A percentile compares a stretch with the other conserved stretches of the same genome.
phyloP scores from a whole-genome alignment of 208 protist species.

The Trypanosoma rangeli region DNA sequence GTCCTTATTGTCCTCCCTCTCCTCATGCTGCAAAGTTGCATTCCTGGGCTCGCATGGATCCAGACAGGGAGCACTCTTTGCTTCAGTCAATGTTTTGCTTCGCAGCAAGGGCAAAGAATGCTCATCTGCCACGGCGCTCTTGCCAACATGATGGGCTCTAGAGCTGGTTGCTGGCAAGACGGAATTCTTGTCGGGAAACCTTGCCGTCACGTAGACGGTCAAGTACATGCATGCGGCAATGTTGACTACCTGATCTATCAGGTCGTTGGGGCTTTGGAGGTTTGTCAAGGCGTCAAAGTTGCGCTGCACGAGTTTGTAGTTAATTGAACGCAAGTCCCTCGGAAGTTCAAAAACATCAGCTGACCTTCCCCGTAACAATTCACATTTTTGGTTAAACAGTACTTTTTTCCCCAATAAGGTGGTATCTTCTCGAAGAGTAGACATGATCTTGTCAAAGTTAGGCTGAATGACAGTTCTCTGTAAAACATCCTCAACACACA shows the following conservation, averaged over 20 bases:
- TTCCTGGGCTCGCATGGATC: too few relatives aligned
- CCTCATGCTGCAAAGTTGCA: too few relatives aligned
- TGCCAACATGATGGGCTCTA: background rate
- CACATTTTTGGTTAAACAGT: slow-evolving; percentile 14
- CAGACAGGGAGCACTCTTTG: too few relatives aligned
- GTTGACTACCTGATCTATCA: slow-evolving; percentile 24
- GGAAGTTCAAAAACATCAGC: slow-evolving; percentile 21
- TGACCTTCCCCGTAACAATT: slow-evolving; percentile 13
- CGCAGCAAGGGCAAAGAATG: background rate
- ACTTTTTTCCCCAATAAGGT: slow-evolving; percentile 1
- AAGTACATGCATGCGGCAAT: slow-evolving; percentile 22
- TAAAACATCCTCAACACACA: slow-evolving; percentile 22
- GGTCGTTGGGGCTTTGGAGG: slow-evolving; percentile 13
- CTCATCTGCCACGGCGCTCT: background rate
- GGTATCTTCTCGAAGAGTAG: slow-evolving; percentile 11
- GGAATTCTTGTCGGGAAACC: background rate
- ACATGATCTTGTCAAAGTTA: slow-evolving; percentile 27
- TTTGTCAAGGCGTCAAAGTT: slow-evolving; percentile 17
- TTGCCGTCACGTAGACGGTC: slow-evolving; percentile 14
- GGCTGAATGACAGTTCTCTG: slow-evolving; percentile 20
- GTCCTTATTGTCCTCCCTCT: too few relatives aligned
- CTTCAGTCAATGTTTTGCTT: too few relatives aligned
- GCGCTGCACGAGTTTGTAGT: slow-evolving; percentile 20
- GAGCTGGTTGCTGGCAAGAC: background rate
- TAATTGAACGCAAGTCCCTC: slow-evolving; percentile 11